Conservation (phyloP, 306 rosid species). For the Morella rubra region DNA sequence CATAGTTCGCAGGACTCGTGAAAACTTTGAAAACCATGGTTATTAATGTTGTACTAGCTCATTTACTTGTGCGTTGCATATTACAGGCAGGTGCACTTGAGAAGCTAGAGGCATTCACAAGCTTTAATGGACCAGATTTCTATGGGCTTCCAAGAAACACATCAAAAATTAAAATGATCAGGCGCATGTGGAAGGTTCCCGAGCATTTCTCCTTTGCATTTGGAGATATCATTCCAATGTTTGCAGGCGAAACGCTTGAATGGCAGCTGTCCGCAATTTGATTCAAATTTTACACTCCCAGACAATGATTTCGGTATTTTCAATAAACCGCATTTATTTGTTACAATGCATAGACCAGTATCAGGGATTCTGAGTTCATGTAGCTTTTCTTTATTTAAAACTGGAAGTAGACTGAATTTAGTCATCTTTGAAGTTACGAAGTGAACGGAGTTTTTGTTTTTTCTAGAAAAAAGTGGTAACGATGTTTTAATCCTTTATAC, state of each 20-base stretch:
- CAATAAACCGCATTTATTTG: neutral
- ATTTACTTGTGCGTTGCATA: neutral
- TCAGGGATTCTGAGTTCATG: neutral
- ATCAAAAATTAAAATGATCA: slow-evolving; percentile 59
- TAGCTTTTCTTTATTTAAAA: neutral
- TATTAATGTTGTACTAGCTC: neutral
- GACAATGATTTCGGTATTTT: neutral
- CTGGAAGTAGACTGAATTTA: neutral
- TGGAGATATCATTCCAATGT: slow-evolving; percentile 85
- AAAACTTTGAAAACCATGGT: neutral
- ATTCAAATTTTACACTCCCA: slow-evolving; percentile 14
- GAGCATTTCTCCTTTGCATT: slow-evolving; percentile 57
- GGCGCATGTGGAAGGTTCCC: slow-evolving; percentile 76
- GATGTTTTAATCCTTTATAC: neutral
- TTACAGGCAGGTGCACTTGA: slow-evolving; percentile 79
- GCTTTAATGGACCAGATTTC: slow-evolving; percentile 98
- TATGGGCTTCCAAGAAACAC: slow-evolving; percentile 85
- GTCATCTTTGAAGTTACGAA: neutral
- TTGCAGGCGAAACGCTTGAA: slow-evolving; percentile 73
- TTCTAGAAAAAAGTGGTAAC: neutral
- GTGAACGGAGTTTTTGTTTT: neutral
- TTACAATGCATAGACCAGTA: neutral
- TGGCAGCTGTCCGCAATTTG: slow-evolving; percentile 60
- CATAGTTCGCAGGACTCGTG: neutral
- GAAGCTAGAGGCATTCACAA: slow-evolving; percentile 87